These are phyloP conservation scores for Cyclospora cayetanensis DNA, from an alignment of 169 alveolate genomes.

Conservation along the genomic window DNA sequence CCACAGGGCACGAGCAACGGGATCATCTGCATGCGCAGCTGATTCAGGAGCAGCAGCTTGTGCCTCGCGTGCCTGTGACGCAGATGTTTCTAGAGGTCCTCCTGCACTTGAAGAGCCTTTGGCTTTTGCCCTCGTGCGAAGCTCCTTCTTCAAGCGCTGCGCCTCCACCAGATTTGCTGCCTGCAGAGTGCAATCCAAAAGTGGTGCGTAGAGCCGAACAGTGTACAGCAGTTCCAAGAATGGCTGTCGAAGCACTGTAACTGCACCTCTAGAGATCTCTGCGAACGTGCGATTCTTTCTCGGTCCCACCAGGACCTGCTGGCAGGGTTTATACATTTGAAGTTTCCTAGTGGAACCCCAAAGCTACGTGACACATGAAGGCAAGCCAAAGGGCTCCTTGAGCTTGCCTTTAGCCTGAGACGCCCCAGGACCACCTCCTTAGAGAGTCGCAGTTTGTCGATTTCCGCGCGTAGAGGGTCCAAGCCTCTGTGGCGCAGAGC, in stretches of 20 bases:
- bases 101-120: background rate
- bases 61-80: background rate
- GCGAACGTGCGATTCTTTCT: no score
- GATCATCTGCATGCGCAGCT: background rate
- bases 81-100: background rate
- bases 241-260: no score
- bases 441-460: slow-evolving; percentile 40
- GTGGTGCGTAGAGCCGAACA: no score
- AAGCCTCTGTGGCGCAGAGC: slow-evolving; percentile 67
- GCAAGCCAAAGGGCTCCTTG: no score
- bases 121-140: background rate
- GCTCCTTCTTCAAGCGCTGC: slow-evolving; percentile 44
- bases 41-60: background rate
- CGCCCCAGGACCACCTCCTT: slow-evolving; percentile 60
- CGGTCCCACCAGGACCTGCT: no score
- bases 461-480: slow-evolving; percentile 54
- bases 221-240: no score
- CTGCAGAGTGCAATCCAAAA: background rate
- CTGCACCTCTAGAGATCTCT: no score
- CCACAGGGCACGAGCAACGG: slow-evolving; percentile 31
- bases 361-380: no score
- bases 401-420: slow-evolving; percentile 48
- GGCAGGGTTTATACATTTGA: no score
- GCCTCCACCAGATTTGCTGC: slow-evolving; percentile 52
- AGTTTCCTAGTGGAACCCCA: no score